phyloP scores from a whole-genome alignment of 2,329 filamentous ascomycete genomes.

The Monosporascus sp. region DNA sequence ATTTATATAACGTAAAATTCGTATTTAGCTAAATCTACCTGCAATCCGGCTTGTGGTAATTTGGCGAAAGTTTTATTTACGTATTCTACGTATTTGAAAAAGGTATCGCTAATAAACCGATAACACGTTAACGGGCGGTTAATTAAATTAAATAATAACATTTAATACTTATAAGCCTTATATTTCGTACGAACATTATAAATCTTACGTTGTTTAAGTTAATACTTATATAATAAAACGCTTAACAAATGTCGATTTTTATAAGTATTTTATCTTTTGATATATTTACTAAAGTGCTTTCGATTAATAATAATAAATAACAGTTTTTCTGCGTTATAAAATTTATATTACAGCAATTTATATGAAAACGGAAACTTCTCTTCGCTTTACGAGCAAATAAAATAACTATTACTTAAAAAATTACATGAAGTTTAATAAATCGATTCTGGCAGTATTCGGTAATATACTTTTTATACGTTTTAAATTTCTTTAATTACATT shows the following conservation, averaged over 20 bases:
- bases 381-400: neutral
- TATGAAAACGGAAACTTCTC: neutral
- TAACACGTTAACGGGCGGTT: slow-evolving; percentile 2
- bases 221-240: slow-evolving; percentile 1
- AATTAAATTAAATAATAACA: slow-evolving; percentile 1
- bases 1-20: neutral
- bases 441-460: neutral
- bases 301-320: slow-evolving; percentile 2
- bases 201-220: neutral
- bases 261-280: slow-evolving; percentile 1
- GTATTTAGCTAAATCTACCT: neutral
- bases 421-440: neutral
- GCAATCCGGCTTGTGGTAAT: neutral
- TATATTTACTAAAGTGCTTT: neutral
- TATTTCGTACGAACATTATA: slow-evolving; percentile 1
- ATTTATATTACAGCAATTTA: slow-evolving; percentile 3
- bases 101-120: slow-evolving; percentile 1
- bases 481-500: neutral
- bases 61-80: neutral
- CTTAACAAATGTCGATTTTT: too few species aligned
- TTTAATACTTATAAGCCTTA: slow-evolving; percentile 4
- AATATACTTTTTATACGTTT: neutral
- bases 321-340: neutral
- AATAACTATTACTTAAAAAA: neutral
- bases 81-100: slow-evolving; percentile 1